Evolutionary conservation across 352 stramenopile species (phyloP).

Genomic region (Pythium rishiriense): DNA sequence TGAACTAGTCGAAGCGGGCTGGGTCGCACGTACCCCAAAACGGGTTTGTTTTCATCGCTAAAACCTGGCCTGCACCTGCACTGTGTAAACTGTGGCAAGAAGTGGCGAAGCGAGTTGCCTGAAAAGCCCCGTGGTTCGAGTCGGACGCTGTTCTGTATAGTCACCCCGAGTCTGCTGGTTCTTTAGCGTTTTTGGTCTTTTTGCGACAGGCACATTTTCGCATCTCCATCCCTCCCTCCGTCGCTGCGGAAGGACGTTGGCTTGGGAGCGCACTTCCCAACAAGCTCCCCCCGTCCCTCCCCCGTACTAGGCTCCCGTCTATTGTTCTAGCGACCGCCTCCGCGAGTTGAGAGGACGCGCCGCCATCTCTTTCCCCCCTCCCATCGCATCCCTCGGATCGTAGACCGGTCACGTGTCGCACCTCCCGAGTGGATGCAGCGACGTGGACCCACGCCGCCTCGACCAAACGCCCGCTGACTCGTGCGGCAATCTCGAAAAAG

Average conservation of each 20-base stretch:
- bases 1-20: neutral
- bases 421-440: conserved; percentile 13
- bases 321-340: neutral
- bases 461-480: too few relatives aligned
- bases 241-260: neutral
- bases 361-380: neutral
- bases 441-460: conserved; percentile 3
- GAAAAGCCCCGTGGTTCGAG: conserved; percentile 5
- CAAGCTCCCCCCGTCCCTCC: neutral
- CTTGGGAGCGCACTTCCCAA: neutral
- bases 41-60: neutral
- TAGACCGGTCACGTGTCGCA: conserved; percentile 14
- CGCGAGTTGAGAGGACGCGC: neutral
- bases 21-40: neutral
- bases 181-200: conserved; percentile 13
- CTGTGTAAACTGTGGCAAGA: conserved; percentile 22
- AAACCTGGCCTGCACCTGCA: conserved; percentile 6
- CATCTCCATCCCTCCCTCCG: neutral
- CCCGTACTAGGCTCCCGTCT: neutral
- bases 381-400: conserved; percentile 1
- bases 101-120: conserved; percentile 27
- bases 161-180: conserved; percentile 2
- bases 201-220: conserved; percentile 18
- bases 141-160: conserved; percentile 1
- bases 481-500: neutral